phyloP scores from a whole-genome alignment of 202 grass and related monocot species.

The Hordeum pubiflorum region DNA sequence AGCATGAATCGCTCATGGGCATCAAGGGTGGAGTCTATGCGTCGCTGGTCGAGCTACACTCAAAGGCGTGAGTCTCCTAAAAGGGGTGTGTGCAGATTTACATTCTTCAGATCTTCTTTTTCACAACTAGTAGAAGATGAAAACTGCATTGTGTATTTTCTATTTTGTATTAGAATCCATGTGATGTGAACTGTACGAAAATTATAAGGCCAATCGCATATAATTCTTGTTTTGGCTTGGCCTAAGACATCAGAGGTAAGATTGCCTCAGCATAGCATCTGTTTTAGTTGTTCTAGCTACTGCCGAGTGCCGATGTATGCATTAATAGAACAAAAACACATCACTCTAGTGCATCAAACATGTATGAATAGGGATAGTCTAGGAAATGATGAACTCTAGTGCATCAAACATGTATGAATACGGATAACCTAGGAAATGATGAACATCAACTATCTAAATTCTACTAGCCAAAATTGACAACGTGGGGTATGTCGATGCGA shows the following conservation, averaged over 20 bases:
- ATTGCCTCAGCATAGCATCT: not conserved
- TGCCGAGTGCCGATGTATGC: too few relatives aligned
- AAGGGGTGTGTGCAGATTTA: not conserved
- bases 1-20: not conserved
- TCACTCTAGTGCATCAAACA: not conserved
- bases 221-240: not conserved
- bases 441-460: not conserved
- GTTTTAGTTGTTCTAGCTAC: not conserved
- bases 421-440: not conserved
- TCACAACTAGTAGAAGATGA: not conserved
- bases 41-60: not conserved
- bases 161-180: not conserved
- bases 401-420: not conserved
- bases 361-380: not conserved
- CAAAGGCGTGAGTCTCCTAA: not conserved
- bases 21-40: not conserved
- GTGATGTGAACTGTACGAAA: not conserved
- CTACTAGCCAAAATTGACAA: not conserved
- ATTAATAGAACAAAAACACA: too few relatives aligned
- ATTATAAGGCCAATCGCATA: not conserved
- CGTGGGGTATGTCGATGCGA: not conserved
- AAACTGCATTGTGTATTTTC: not conserved
- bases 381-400: not conserved
- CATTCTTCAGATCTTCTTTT: not conserved
- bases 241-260: not conserved